phyloP scores from a whole-genome alignment of 177 flowering plant genomes.

The Tripterygium wilfordii region DNA sequence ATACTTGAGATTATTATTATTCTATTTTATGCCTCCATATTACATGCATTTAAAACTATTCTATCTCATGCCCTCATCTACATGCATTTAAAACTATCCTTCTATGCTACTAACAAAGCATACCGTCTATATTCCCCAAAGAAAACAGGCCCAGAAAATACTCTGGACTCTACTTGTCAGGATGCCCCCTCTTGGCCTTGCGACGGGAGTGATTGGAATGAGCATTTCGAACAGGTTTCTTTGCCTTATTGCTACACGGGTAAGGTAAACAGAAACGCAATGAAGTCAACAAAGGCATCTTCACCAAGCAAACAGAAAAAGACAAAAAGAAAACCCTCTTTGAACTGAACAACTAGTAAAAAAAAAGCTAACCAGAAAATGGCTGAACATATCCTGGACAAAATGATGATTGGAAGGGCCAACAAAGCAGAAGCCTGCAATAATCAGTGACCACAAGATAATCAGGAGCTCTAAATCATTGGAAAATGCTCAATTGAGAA shows the following conservation, averaged over 20 bases:
- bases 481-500: too few relatives aligned
- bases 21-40: too few relatives aligned
- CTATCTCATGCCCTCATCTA: too few relatives aligned
- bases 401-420: constrained; percentile 64
- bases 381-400: constrained; percentile 40
- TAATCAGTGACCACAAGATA: neutral
- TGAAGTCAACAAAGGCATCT: too few relatives aligned
- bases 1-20: too few relatives aligned
- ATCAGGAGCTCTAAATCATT: too few relatives aligned
- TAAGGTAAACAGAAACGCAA: neutral
- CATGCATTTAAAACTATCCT: too few relatives aligned
- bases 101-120: too few relatives aligned
- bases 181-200: constrained; percentile 44
- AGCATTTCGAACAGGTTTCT: constrained; percentile 42
- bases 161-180: constrained; percentile 25
- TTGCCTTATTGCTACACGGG: constrained; percentile 51
- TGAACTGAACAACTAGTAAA: neutral
- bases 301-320: neutral
- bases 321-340: neutral
- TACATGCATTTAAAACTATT: too few relatives aligned
- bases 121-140: too few relatives aligned
- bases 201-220: constrained; percentile 60
- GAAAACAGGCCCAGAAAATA: too few relatives aligned
- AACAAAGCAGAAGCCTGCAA: constrained; percentile 79
- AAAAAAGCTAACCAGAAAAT: constrained; percentile 51